Percentiles rank a stretch among this genome's conserved stretches.
These are phyloP conservation scores for Ricinus communis DNA, from an alignment of 345 rosid species.

Conservation along the genomic window DNA sequence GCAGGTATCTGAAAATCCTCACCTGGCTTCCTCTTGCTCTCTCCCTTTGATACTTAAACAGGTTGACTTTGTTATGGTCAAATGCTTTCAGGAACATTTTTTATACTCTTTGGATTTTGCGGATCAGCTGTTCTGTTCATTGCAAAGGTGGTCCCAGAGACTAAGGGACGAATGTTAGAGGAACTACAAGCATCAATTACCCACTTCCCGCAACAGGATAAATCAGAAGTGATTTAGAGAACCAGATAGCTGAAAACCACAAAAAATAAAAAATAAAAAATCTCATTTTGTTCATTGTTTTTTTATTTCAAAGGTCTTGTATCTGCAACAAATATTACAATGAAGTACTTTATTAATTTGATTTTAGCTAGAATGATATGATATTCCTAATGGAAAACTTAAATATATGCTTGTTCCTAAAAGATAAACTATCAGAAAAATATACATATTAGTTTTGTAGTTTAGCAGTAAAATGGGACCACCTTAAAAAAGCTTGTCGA, in stretches of 20 bases:
- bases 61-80: neutral
- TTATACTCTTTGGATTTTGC: constrained; percentile 50
- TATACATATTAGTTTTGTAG: no score
- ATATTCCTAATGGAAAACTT: no score
- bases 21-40: neutral
- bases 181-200: constrained; percentile 56
- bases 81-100: constrained; percentile 55
- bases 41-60: neutral
- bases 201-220: neutral
- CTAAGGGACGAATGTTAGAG: constrained; percentile 69
- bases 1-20: constrained; percentile 24
- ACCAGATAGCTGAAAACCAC: neutral
- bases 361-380: no score
- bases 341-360: no score
- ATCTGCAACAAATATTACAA: no score
- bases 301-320: no score
- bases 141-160: constrained; percentile 68
- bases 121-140: constrained; percentile 58
- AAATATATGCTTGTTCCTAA: no score
- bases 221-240: neutral
- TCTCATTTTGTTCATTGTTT: neutral
- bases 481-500: no score
- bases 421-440: no score
- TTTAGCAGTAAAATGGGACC: no score
- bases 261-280: no score